Evolutionary conservation across 1,139 yeast genomes (phyloP).

Genomic region (Saccharomyces hybrid): DNA sequence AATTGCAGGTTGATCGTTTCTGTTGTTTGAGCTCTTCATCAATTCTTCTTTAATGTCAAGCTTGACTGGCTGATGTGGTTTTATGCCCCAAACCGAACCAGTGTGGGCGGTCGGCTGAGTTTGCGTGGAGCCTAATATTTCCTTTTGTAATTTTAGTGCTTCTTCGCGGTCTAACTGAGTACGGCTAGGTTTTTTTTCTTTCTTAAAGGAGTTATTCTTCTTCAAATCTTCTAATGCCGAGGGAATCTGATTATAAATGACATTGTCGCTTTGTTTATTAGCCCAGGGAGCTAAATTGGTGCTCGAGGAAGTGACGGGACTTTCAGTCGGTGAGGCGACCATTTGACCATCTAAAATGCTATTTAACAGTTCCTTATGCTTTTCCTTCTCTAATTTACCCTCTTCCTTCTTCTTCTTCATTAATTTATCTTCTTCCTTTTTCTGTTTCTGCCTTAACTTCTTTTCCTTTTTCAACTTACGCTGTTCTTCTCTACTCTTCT

Average conservation of each 20-base stretch:
- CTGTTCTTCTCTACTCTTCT: slow-evolving; percentile 14
- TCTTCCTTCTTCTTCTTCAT: slow-evolving; percentile 8
- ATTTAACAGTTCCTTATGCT: slow-evolving; percentile 2
- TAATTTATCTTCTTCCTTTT: slow-evolving; percentile 9
- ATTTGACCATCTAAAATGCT: neutral
- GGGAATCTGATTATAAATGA: slow-evolving; percentile 9
- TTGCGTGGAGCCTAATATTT: slow-evolving; percentile 13
- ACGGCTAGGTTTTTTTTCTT: slow-evolving; percentile 14
- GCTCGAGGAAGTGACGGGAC: slow-evolving; percentile 10
- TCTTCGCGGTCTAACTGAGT: slow-evolving; percentile 16
- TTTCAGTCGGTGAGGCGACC: neutral
- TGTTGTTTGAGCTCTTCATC: neutral
- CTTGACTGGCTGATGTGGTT: neutral
- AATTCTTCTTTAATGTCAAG: neutral
- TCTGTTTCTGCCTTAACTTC: slow-evolving; percentile 11
- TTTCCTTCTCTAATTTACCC: neutral
- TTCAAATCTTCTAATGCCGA: slow-evolving; percentile 18
- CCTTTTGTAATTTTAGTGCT: slow-evolving; percentile 19
- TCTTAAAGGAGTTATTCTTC: slow-evolving; percentile 17
- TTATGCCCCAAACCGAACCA: neutral
- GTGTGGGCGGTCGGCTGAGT: neutral
- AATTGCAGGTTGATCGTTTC: neutral
- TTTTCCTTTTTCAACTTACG: slow-evolving; percentile 10
- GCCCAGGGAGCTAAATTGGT: slow-evolving; percentile 41
- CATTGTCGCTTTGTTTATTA: slow-evolving; percentile 30